Conservation (phyloP, 768 basidiomycete genomes). For the Heimioporus sp. region DNA sequence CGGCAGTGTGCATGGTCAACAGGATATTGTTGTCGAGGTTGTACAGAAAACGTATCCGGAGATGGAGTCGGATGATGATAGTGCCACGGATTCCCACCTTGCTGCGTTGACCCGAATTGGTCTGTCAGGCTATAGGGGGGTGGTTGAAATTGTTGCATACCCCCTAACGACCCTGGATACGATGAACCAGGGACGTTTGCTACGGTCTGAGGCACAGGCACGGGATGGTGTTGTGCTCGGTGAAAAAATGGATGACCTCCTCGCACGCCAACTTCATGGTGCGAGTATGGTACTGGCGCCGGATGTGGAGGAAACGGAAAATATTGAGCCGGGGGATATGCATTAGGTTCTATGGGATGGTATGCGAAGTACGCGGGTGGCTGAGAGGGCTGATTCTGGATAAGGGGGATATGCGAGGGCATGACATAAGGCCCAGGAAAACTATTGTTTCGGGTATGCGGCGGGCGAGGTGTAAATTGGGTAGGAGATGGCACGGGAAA, state of each 20-base stretch:
- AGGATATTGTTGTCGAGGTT: slow-evolving; percentile 34
- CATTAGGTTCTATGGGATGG: slow-evolving; percentile 33
- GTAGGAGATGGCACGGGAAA: slow-evolving; percentile 23
- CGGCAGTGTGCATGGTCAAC: slow-evolving; percentile 26
- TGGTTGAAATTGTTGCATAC: slow-evolving; percentile 13
- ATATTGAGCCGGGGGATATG: slow-evolving; percentile 41
- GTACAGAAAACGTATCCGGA: slow-evolving; percentile 19
- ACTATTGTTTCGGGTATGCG: slow-evolving; percentile 34
- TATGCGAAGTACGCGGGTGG: slow-evolving; percentile 36
- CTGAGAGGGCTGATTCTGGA: slow-evolving; percentile 29
- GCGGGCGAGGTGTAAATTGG: slow-evolving; percentile 23
- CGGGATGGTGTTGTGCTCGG: slow-evolving; percentile 19
- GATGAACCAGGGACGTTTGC: slow-evolving; percentile 13
- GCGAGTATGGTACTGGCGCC: slow-evolving; percentile 36
- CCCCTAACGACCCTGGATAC: slow-evolving; percentile 20
- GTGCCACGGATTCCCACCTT: slow-evolving; percentile 50
- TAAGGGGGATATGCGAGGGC: slow-evolving; percentile 37
- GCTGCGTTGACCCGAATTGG: slow-evolving; percentile 38
- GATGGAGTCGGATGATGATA: slow-evolving; percentile 35
- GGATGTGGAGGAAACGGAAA: slow-evolving; percentile 34
- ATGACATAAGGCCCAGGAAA: slow-evolving; percentile 49
- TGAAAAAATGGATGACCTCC: slow-evolving; percentile 25
- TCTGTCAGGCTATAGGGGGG: slow-evolving; percentile 28
- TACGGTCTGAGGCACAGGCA: slow-evolving; percentile 22
- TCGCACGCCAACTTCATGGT: slow-evolving; percentile 36